Conservation (phyloP, 257 asterid genomes). For the Nicotiana undulata region DNA sequence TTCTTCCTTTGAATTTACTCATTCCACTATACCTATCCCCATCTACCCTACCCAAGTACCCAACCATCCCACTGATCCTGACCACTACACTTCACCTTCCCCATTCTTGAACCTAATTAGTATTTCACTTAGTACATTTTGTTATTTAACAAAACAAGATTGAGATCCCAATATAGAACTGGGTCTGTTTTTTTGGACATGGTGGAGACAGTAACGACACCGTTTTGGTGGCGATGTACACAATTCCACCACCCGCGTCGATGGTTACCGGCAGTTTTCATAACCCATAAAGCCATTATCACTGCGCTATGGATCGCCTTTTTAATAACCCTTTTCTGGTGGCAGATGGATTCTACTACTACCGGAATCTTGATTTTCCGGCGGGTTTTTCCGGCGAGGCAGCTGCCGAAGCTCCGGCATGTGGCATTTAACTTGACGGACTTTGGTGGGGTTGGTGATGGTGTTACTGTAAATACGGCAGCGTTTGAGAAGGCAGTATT, state of each 20-base stretch:
- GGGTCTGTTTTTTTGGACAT: neutral
- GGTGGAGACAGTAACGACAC: slow-evolving; percentile 19
- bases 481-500: slow-evolving; percentile 39
- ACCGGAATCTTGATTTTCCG: slow-evolving; percentile 28
- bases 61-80: slow-evolving; percentile 17
- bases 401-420: slow-evolving; percentile 33
- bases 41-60: neutral
- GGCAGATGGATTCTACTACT: slow-evolving; percentile 27
- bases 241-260: slow-evolving; percentile 25
- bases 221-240: slow-evolving; percentile 17
- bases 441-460: slow-evolving; percentile 49
- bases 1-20: slow-evolving; percentile 55
- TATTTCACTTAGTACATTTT: neutral
- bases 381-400: slow-evolving; percentile 16
- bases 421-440: slow-evolving; percentile 39
- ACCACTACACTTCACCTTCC: slow-evolving; percentile 38
- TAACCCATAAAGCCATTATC: slow-evolving; percentile 26
- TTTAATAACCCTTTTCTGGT: slow-evolving; percentile 26
- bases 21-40: slow-evolving; percentile 13
- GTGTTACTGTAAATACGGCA: slow-evolving; percentile 30
- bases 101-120: neutral
- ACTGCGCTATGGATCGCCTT: slow-evolving; percentile 30
- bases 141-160: too few relatives aligned
- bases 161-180: neutral
- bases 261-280: slow-evolving; percentile 25